Evolutionary conservation across 2,329 filamentous ascomycete genomes (phyloP).

Genomic region (Fusarium coicis): DNA sequence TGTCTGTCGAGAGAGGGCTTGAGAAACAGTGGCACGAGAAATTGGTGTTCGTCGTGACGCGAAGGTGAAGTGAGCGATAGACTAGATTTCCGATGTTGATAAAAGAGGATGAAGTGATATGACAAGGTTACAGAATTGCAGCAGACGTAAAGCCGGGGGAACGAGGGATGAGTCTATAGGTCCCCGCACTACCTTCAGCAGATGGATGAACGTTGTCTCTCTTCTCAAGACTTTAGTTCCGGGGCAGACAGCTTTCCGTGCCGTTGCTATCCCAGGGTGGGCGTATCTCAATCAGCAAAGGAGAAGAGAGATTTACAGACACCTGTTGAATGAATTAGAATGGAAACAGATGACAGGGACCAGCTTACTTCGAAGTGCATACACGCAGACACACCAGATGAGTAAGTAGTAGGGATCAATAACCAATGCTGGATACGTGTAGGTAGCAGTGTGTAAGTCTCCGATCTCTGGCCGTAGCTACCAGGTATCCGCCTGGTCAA

Average conservation of each 20-base stretch:
- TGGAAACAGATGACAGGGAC: conserved; percentile 34
- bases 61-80: conserved; percentile 18
- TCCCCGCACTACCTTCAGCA: conserved; percentile 38
- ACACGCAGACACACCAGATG: conserved; percentile 33
- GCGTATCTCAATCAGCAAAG: conserved; percentile 38
- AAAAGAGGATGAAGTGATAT: conserved; percentile 34
- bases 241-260: conserved; percentile 36
- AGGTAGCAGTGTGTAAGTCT: conserved; percentile 35
- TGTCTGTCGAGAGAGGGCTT: not conserved
- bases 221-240: conserved; percentile 39
- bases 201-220: conserved; percentile 43
- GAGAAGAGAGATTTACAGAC: conserved; percentile 29
- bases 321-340: conserved; percentile 39
- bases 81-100: conserved; percentile 29
- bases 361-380: conserved; percentile 34
- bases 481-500: conserved; percentile 25
- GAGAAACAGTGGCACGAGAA: conserved; percentile 9
- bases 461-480: conserved; percentile 36
- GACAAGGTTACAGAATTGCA: conserved; percentile 39
- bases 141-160: conserved; percentile 37
- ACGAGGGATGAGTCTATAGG: conserved; percentile 33
- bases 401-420: conserved; percentile 40
- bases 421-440: conserved; percentile 30
- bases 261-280: conserved; percentile 35
- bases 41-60: not conserved